Evolutionary conservation across 2,329 filamentous ascomycete genomes (phyloP), one percentile per base, ranked within the genome.

Genomic region (Thelonectria discophora): DNA sequence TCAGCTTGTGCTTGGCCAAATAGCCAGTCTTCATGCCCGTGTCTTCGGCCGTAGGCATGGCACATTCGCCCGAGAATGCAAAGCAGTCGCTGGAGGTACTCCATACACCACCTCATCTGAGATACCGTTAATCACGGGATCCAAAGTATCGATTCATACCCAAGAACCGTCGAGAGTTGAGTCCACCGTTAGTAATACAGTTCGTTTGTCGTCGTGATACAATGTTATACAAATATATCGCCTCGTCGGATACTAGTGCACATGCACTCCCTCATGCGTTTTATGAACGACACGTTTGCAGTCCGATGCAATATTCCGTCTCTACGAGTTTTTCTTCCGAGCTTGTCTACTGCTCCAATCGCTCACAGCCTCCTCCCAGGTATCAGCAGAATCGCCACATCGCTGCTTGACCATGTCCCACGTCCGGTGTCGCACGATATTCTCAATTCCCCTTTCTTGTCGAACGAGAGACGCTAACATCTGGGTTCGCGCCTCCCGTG

Each of bases 371-470:
- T 84, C 82, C 72, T 93, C 88, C 84, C 89, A 92, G 15, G 80
- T 82, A 43, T 81, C 79, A 2, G 80, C 81, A 40, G 81, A 78
- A 49, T 83, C 85, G 10, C 81, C 86, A 74, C 95, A 98, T 68
- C 93, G 84, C 72, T 94, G 90, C 42, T 83, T 84, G 3, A 97
- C 84, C 24, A 96, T 75, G 1, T 84, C 83, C 94, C 95, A 98
- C 1, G 91, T 96, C 74, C 93, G 86, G 52, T 86, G 84, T 66
- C 95, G 85, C 53, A 99, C 86, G 56, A 96, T 95, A 58, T 82
- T 84, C 78, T 96, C 92, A 15, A 96, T 87, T 40, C 86, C 86
- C 71, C 87, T 85, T 79, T 96, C 92, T 73, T 91, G 90, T 68
- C 90, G 84, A 60, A 96, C 80, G 54, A 94, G 74, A 43, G 82